Evolutionary conservation across 2,329 filamentous ascomycete genomes (phyloP).

Genomic region (Tolypocladium paradoxum): DNA sequence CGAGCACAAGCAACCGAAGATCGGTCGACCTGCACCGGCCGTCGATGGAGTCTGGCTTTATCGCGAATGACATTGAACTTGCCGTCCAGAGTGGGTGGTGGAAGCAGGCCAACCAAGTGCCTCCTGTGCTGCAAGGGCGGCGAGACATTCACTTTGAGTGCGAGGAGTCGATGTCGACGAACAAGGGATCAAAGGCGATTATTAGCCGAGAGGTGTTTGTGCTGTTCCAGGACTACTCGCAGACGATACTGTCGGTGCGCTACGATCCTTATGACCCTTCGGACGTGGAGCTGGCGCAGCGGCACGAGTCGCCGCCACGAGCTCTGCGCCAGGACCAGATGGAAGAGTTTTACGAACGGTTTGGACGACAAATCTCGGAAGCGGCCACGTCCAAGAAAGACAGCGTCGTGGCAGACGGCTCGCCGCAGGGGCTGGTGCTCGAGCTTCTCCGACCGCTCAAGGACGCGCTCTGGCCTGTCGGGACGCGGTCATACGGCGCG

Average conservation of each 20-base stretch:
- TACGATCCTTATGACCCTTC: conserved; percentile 67
- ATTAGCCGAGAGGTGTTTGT: conserved; percentile 75
- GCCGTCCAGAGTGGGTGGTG: conserved; percentile 72
- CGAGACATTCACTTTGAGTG: conserved; percentile 75
- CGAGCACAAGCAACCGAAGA: conserved; percentile 31
- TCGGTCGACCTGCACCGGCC: conserved; percentile 71
- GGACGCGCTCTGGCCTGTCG: conserved; percentile 70
- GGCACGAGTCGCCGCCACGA: conserved; percentile 73
- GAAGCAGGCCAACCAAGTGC: conserved; percentile 67
- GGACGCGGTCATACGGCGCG: conserved; percentile 82
- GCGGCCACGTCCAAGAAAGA: conserved; percentile 64
- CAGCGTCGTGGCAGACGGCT: conserved; percentile 73
- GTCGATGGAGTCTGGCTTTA: conserved; percentile 68
- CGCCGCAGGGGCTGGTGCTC: conserved; percentile 63
- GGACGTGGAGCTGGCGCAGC: conserved; percentile 70
- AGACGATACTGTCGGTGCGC: conserved; percentile 73
- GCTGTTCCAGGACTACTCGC: conserved; percentile 93
- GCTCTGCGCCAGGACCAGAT: conserved; percentile 85
- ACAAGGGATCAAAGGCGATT: conserved; percentile 57
- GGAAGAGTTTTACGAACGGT: conserved; percentile 72
- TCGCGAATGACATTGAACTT: conserved; percentile 80
- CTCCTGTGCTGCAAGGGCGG: conserved; percentile 71
- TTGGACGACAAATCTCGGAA: conserved; percentile 67
- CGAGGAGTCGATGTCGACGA: conserved; percentile 62
- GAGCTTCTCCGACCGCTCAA: conserved; percentile 66